Evolutionary conservation across 2,329 filamentous ascomycete genomes (phyloP), one percentile per base, ranked within the genome.

Genomic region (Coniella vitis): DNA sequence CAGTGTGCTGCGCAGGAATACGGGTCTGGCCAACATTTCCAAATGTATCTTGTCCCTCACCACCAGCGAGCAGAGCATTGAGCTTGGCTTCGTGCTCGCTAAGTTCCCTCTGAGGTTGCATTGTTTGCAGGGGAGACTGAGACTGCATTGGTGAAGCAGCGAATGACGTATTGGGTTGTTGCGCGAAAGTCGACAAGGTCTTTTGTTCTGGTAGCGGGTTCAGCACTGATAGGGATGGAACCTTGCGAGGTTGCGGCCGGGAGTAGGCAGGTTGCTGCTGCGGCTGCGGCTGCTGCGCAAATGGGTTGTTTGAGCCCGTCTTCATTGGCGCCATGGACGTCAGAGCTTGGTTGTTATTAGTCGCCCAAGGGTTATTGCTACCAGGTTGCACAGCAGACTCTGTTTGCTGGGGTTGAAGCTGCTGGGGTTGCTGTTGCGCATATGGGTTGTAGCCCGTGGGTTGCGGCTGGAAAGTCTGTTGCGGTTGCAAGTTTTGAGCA

Each of bases 241-340:
- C 64, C 38, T 76, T 76, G 53, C 71, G 79, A 55, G 72, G 75
- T 63, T 71, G 83, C 62, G 71, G 80, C 61, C 73, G 83, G 70
- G 57, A 78, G 61, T 86, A 81, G n/a, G 84, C 78, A 12, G 79
- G 75, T 21, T 55, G 55, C 13, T 41, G 51, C 38, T 58, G 55
- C 31, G 59, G 57, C 49, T 61, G 61, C 2, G 93, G 55, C 31
- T 60, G 57, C 49, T 61, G 61, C 2, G 93, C 91, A 62, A 98
- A 98, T 2, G 93, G 93, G 64, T 98, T 98, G 73, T 98, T 98
- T 14, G 93, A 97, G 41, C 93, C 93, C 3, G 93, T 98, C 3
- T 87, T 85, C 63, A 89, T 86, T 4, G 90, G 86, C 63, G 86
- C 84, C 55, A 96, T 69, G 2, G 83, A 69, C 45, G 86, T 77